These are phyloP conservation scores for Penicillium sp. DNA, from an alignment of 2,329 filamentous ascomycete genomes.

Conservation along the genomic window DNA sequence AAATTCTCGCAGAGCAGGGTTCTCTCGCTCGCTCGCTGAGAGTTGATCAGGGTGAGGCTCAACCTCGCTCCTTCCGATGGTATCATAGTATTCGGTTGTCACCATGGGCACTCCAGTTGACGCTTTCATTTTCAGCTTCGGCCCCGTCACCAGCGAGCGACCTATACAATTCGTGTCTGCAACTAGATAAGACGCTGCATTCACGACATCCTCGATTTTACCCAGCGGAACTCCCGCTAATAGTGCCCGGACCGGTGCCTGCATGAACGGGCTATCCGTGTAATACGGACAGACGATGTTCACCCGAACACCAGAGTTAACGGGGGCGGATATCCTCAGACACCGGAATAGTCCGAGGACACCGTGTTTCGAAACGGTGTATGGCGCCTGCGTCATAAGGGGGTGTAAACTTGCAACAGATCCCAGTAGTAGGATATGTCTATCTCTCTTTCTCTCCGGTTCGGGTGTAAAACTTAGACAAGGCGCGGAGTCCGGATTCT, in stretches of 20 bases:
- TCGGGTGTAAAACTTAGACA: background rate
- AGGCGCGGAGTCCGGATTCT: conserved; percentile 7
- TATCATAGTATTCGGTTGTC: background rate
- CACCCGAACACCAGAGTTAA: conserved; percentile 9
- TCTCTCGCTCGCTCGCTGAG: no score
- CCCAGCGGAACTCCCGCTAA: conserved; percentile 10
- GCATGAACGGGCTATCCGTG: conserved; percentile 11
- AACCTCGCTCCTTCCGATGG: background rate
- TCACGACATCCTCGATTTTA: conserved; percentile 8
- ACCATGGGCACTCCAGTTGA: conserved; percentile 1
- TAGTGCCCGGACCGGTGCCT: conserved; percentile 9
- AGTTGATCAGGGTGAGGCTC: no score
- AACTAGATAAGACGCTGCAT: conserved; percentile 15
- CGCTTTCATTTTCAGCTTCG: conserved; percentile 6
- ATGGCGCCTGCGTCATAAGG: conserved; percentile 9
- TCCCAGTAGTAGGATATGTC: conserved; percentile 11
- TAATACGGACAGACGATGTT: conserved; percentile 16
- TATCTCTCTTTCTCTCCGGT: background rate
- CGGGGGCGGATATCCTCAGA: conserved; percentile 7
- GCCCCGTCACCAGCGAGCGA: conserved; percentile 12
- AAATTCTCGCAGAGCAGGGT: no score
- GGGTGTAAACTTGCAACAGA: conserved; percentile 14
- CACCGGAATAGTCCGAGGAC: conserved; percentile 11
- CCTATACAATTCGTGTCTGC: conserved; percentile 9
- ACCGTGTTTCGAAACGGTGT: conserved; percentile 13